Conservation (phyloP, 805 yeast species). For the Naumovozyma baii region DNA sequence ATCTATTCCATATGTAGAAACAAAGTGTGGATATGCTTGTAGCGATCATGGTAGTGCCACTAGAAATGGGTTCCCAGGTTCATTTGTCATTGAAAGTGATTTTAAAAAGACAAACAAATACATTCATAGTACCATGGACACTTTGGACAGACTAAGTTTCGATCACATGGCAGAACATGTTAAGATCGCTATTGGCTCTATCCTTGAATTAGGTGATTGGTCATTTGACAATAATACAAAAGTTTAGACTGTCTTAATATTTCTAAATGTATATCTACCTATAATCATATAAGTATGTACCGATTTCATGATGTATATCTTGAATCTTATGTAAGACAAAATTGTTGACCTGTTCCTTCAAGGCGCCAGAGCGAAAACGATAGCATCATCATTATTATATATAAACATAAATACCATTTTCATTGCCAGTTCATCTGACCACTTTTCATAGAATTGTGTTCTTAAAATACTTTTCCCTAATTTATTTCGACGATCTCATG, state of each 20-base stretch:
- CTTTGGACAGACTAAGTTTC: conserved; percentile 69
- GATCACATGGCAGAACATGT: conserved; percentile 75
- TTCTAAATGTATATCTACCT: too few species aligned
- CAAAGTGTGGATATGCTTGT: conserved; percentile 85
- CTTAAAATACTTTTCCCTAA: neutral
- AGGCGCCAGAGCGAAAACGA: neutral
- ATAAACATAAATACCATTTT: neutral
- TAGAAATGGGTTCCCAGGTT: conserved; percentile 74
- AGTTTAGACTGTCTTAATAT: too few species aligned
- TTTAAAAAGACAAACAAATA: conserved; percentile 54
- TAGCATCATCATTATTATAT: too few species aligned
- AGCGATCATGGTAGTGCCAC: conserved; percentile 86
- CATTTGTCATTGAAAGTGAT: conserved; percentile 72
- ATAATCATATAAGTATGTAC: too few species aligned
- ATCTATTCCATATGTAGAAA: conserved; percentile 58
- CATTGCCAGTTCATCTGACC: too few species aligned
- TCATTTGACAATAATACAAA: conserved; percentile 1
- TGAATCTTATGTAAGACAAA: neutral
- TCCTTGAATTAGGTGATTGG: conserved; percentile 51
- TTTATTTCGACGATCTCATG: too few species aligned
- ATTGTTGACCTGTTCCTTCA: neutral
- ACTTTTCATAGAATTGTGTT: too few species aligned
- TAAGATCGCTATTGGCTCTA: conserved; percentile 64
- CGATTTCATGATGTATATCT: too few species aligned
- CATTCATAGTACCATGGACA: conserved; percentile 72